Evolutionary conservation across 169 alveolate genomes (phyloP).

Genomic region (Perkinsus olseni): DNA sequence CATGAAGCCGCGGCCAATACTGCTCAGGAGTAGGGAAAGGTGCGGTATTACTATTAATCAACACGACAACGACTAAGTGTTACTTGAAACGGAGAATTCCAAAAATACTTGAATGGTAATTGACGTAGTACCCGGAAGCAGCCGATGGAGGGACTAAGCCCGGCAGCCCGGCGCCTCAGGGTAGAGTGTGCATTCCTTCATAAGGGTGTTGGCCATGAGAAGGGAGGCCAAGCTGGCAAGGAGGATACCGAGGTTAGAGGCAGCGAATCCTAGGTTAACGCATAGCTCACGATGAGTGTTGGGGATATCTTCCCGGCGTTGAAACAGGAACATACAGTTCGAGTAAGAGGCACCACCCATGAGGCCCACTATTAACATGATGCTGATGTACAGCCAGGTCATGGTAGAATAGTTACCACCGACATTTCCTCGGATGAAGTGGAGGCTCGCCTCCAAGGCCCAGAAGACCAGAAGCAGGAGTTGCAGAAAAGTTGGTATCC

Average conservation of each 20-base stretch:
- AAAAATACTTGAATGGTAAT: no score
- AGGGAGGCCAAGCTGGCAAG: neutral
- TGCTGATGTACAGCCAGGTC: neutral
- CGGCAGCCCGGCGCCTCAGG: neutral
- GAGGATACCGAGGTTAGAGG: neutral
- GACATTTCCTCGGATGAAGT: neutral
- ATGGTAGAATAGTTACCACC: neutral
- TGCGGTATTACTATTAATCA: neutral
- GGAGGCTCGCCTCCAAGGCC: neutral
- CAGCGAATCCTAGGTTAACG: neutral
- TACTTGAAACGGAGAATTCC: no score
- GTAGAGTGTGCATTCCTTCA: neutral
- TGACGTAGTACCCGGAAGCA: neutral
- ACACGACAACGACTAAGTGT: neutral
- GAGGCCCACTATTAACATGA: neutral
- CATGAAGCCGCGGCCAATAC: neutral
- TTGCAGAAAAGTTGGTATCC: neutral
- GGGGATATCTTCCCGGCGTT: neutral
- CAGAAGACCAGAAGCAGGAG: neutral
- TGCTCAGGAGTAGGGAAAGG: neutral
- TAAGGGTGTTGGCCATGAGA: neutral
- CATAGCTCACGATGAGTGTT: neutral
- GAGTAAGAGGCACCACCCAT: slow-evolving; percentile 6
- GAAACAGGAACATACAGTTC: slow-evolving; percentile 1
- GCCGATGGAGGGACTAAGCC: neutral